Evolutionary conservation across 345 rosid genomes (phyloP), one percentile per base, ranked within the genome.

Genomic region (Syzygium grande): DNA sequence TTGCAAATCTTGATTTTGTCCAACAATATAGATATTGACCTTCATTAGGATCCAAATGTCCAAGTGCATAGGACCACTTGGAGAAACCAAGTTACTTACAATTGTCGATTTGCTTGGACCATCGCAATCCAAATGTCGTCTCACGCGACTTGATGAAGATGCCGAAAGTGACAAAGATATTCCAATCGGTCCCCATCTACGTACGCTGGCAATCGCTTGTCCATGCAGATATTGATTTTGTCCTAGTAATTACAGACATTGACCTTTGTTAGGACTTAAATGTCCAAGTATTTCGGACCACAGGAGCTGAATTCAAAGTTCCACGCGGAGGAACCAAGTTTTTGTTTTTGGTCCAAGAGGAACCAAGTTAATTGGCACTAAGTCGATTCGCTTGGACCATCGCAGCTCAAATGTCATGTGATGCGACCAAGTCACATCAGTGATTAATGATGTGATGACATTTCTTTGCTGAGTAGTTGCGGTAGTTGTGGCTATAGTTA

Each of bases 301-400:
- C 65, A 11, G 27, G 12, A 25, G 29, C 14, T 58, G 6, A 25
- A 58, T 25, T 0, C 65, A 0, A 25, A 58, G 65, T 58, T 58
- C 0, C 15, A 25, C 15, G 4, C 0, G 11, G 29, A 58, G 65
- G 27, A 27, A 56, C 61, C 13, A 0, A 9, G 0, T 56, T 56
- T 43, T 43, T 41, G 4, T 41, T 41, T 41, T 41, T 41, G 5
- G 43, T 41, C 43, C 4, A 41, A 41, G 29, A 58, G 63, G 25
- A 27, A 56, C 61, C 5, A 0, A 22, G 0, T 56, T 56, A 41
- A 9, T n/a, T 25, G 10, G 11, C 63, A 58, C 65, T 4, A 25
- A 9, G 29, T 58, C 3, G 3, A 58, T 58, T 58, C 0, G 6
- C 29, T 58, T 58, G 15, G 27, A 0, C 29, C 65, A 11, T 58